These are phyloP conservation scores for Eimeria tenella DNA, from an alignment of 169 alveolate species.

Conservation along the genomic window DNA sequence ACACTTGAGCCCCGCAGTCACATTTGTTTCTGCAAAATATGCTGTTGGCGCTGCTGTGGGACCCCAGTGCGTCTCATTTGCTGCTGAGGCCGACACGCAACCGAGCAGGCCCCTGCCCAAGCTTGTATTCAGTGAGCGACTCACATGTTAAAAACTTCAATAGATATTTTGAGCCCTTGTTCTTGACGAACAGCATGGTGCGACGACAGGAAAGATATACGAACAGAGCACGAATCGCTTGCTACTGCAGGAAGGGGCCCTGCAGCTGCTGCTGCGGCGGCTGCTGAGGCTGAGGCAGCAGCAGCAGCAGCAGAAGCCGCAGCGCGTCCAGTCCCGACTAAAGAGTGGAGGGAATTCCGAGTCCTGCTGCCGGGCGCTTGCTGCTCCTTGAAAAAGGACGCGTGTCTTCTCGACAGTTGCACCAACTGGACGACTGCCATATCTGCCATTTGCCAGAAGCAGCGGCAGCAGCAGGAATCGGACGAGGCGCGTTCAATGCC, in stretches of 20 bases:
- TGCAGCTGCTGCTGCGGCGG: neutral
- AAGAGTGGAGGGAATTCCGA: slow-evolving; percentile 28
- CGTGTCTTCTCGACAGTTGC: neutral
- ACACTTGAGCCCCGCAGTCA: neutral
- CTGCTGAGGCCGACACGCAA: neutral
- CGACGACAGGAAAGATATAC: neutral
- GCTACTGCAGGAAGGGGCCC: neutral
- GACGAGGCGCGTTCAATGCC: neutral
- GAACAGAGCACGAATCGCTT: neutral
- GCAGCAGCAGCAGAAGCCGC: slow-evolving; percentile 42
- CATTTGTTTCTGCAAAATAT: neutral
- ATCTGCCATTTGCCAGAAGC: slow-evolving; percentile 9
- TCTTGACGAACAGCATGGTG: neutral
- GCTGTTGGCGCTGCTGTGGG: neutral
- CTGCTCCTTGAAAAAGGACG: neutral
- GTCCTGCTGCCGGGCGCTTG: slow-evolving; percentile 32
- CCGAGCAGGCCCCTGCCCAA: neutral
- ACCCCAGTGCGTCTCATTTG: neutral
- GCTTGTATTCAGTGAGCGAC: neutral
- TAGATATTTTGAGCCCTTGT: neutral
- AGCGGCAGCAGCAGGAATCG: slow-evolving; percentile 55
- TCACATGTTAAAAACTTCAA: neutral
- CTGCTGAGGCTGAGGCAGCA: neutral
- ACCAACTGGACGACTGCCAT: slow-evolving; percentile 9
- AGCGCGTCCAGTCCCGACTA: neutral